phyloP scores from a whole-genome alignment of 495 filamentous ascomycete species.

The Mytilinidion resinicola region DNA sequence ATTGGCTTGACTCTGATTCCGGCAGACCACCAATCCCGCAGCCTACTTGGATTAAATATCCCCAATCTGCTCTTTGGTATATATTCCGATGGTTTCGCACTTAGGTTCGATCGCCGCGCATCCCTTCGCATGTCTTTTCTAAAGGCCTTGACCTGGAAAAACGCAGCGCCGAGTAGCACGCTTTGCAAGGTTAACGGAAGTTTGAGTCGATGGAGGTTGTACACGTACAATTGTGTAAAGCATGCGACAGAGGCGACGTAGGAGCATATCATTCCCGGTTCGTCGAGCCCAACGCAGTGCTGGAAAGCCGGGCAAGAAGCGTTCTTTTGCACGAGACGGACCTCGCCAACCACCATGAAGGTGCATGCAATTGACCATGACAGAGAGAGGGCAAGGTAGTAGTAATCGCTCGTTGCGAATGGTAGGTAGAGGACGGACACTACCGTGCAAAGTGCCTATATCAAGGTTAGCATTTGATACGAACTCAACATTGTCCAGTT shows the following conservation, averaged over 20 bases:
- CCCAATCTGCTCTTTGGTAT: too few relatives aligned
- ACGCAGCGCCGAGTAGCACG: neutral
- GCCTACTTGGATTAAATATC: too few relatives aligned
- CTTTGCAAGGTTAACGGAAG: neutral
- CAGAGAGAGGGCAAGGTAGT: neutral
- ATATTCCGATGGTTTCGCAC: too few relatives aligned
- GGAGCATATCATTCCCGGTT: neutral
- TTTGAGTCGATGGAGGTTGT: neutral
- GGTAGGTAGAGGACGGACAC: neutral
- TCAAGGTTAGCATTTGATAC: neutral
- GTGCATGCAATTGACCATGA: neutral
- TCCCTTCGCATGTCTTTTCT: neutral
- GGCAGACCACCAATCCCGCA: too few relatives aligned
- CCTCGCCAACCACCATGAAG: neutral
- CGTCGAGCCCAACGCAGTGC: neutral
- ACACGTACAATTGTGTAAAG: neutral
- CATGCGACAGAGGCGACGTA: neutral
- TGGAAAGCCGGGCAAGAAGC: neutral
- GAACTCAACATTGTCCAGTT: neutral
- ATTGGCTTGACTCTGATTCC: too few relatives aligned
- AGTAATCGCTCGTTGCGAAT: neutral
- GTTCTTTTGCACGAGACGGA: neutral
- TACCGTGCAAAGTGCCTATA: neutral
- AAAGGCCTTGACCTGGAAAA: neutral
- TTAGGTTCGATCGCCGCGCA: too few relatives aligned